Conservation (phyloP, 2,329 filamentous ascomycete species). For the Botrytis tulipae region DNA sequence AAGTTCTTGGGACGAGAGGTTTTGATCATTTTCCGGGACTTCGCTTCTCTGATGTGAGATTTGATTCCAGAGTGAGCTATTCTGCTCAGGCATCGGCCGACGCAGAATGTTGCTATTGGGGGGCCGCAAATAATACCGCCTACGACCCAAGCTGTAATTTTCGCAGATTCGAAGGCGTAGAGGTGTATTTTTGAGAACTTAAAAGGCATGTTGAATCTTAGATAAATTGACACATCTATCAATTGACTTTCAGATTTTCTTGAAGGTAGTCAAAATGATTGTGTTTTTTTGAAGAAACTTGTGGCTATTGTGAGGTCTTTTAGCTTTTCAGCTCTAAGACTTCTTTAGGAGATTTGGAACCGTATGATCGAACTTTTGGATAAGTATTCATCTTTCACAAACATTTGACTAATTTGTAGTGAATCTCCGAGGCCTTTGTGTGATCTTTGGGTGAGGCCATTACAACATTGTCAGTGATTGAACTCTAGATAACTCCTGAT, state of each 20-base stretch:
- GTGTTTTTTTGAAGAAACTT: no score
- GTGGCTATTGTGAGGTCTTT: neutral
- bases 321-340: neutral
- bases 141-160: neutral
- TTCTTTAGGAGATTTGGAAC: no score
- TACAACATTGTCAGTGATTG: neutral
- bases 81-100: rapidly evolving
- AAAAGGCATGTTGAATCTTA: neutral
- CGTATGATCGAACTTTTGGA: neutral
- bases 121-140: neutral
- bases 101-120: rapidly evolving
- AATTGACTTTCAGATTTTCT: neutral
- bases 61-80: neutral
- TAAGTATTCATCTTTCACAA: neutral
- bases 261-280: neutral
- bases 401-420: neutral
- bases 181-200: no score
- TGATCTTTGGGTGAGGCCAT: neutral
- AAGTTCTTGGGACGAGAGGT: neutral
- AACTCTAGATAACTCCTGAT: neutral
- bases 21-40: neutral
- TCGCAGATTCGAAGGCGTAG: neutral
- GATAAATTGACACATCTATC: neutral
- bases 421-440: neutral
- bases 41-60: neutral